Percentiles rank a stretch among this genome's conserved stretches.
phyloP scores from a whole-genome alignment of 257 asterid species.

The Linderniella brevidens region DNA sequence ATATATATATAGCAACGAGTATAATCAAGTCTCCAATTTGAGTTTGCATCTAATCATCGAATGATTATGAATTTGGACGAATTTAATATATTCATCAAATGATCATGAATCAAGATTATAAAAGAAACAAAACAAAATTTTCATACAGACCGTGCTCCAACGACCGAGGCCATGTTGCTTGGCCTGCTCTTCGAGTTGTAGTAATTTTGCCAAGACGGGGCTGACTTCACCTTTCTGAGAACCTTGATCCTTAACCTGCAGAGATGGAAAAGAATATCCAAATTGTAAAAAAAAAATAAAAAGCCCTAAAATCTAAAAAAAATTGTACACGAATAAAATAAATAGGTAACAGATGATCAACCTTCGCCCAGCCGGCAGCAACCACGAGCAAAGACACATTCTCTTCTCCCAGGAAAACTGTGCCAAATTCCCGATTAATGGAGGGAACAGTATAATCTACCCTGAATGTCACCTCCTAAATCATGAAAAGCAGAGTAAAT shows the following conservation, averaged over 20 bases:
- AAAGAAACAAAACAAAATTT: no score
- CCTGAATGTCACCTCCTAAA: constrained; percentile 74
- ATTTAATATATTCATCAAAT: no score
- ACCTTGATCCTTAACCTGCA: constrained; percentile 86
- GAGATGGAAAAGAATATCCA: not conserved
- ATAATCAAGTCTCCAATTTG: no score
- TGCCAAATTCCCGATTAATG: constrained; percentile 82
- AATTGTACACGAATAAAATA: constrained; percentile 5
- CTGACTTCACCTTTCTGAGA: constrained; percentile 89
- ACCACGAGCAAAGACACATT: constrained; percentile 67
- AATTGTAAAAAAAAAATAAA: not conserved
- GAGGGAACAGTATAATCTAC: constrained; percentile 82
- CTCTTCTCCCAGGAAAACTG: constrained; percentile 71
- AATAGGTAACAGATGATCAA: constrained; percentile 10
- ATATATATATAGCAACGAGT: no score
- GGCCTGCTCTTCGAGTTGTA: constrained; percentile 73
- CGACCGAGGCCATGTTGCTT: constrained; percentile 83
- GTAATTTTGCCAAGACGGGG: constrained; percentile 57
- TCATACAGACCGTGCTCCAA: constrained; percentile 65
- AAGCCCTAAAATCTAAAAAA: no score
- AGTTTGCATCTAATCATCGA: no score
- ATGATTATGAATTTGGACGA: no score
- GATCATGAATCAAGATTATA: no score
- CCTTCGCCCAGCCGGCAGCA: constrained; percentile 99
- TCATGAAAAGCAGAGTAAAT: not conserved